Evolutionary conservation across 164 flowering plant genomes (phyloP).

Genomic region (Hamamelis virginiana): DNA sequence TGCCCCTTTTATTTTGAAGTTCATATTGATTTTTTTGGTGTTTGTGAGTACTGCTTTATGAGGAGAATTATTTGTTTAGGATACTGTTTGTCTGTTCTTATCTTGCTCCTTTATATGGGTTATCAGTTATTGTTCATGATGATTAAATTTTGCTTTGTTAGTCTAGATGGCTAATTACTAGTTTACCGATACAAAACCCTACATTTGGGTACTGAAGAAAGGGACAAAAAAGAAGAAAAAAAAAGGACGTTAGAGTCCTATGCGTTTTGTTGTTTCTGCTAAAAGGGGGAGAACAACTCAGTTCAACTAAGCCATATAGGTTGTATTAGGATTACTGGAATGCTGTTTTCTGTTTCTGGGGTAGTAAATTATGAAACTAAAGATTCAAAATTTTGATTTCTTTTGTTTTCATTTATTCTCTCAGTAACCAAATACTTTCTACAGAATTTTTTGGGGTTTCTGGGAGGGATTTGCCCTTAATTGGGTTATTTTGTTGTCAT

Average conservation of each 20-base stretch:
- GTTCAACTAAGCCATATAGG: not conserved
- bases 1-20: not conserved
- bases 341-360: too few species aligned
- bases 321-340: not conserved
- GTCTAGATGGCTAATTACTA: not conserved
- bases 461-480: too few species aligned
- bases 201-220: not conserved
- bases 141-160: not conserved
- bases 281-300: not conserved
- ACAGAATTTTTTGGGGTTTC: too few species aligned
- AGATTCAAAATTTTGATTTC: too few species aligned
- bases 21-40: not conserved
- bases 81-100: not conserved
- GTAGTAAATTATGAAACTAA: too few species aligned
- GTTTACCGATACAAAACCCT: not conserved
- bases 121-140: not conserved
- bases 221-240: not conserved
- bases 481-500: too few species aligned
- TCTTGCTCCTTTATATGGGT: not conserved
- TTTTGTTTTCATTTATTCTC: too few species aligned
- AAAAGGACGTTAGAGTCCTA: not conserved
- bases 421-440: too few species aligned
- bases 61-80: not conserved
- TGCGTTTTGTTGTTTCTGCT: not conserved
- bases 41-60: not conserved